Evolutionary conservation across 768 basidiomycete genomes (phyloP).

Genomic region (Rickenella mellea): DNA sequence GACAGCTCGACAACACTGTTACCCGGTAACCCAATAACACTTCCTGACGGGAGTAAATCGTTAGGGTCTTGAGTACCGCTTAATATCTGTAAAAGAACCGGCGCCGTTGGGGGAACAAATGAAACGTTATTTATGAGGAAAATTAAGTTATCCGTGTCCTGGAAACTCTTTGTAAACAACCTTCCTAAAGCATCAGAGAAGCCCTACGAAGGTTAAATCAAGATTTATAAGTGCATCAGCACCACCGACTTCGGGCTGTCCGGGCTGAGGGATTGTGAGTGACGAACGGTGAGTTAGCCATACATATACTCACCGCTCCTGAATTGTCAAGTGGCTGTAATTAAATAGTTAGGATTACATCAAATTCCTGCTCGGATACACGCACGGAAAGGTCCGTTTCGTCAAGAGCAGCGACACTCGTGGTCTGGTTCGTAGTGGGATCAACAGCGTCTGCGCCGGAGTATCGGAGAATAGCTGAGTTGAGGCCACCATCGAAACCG

Average conservation of each 20-base stretch:
- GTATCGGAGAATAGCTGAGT: conserved; percentile 32
- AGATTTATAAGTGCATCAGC: neutral
- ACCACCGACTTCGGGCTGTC: neutral
- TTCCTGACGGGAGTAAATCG: conserved; percentile 3
- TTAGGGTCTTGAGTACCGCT: conserved; percentile 1
- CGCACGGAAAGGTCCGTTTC: conserved; percentile 24
- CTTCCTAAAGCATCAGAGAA: too few relatives aligned
- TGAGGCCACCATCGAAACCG: conserved; percentile 26
- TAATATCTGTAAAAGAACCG: conserved; percentile 5
- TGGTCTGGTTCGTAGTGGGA: conserved; percentile 19
- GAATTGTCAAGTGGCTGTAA: neutral
- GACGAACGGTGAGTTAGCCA: neutral
- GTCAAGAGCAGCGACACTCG: conserved; percentile 18
- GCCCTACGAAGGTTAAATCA: neutral
- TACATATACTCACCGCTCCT: neutral
- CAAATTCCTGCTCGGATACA: neutral
- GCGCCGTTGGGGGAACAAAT: conserved; percentile 2
- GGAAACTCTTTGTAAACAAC: too few relatives aligned
- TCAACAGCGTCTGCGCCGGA: conserved; percentile 23
- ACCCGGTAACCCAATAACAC: neutral
- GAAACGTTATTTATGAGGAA: conserved; percentile 2
- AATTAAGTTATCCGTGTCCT: too few relatives aligned
- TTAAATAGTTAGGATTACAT: neutral
- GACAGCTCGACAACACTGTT: conserved; percentile 3
- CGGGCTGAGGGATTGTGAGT: neutral